Evolutionary conservation across 2,329 filamentous ascomycete genomes (phyloP).

Genomic region (Colletotrichum agaves): DNA sequence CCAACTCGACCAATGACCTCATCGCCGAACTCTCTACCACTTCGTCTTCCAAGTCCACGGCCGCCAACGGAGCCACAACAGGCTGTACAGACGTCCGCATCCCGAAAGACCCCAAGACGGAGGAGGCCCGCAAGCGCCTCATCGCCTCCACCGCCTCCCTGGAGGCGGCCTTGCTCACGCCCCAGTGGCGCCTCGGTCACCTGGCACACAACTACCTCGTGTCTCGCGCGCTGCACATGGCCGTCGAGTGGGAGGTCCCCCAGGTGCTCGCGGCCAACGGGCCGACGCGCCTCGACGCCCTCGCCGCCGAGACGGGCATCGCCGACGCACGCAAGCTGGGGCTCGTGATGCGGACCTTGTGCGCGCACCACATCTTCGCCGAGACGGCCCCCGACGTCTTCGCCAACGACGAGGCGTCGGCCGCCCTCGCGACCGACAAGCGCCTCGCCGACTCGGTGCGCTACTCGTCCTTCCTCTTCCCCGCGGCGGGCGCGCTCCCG

Average conservation of each 20-base stretch:
- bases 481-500: conserved; percentile 23
- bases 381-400: conserved; percentile 25
- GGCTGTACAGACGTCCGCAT: neutral
- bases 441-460: conserved; percentile 24
- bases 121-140: conserved; percentile 30
- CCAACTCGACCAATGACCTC: conserved; percentile 24
- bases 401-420: conserved; percentile 27
- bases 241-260: conserved; percentile 28
- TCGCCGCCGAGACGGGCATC: conserved; percentile 24
- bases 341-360: conserved; percentile 33
- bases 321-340: conserved; percentile 25
- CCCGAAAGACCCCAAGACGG: conserved; percentile 16
- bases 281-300: conserved; percentile 11
- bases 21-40: conserved; percentile 26
- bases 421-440: conserved; percentile 22
- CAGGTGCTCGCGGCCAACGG: conserved; percentile 16
- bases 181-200: conserved; percentile 29
- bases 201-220: conserved; percentile 23
- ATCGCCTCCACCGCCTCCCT: conserved; percentile 26
- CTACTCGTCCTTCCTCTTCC: conserved; percentile 29
- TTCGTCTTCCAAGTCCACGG: no score
- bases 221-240: conserved; percentile 32
- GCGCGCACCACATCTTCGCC: conserved; percentile 27
- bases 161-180: conserved; percentile 22
- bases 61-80: neutral